Evolutionary conservation across 1,284 basidiomycete genomes (phyloP).

Genomic region (Ustilago sp.): DNA sequence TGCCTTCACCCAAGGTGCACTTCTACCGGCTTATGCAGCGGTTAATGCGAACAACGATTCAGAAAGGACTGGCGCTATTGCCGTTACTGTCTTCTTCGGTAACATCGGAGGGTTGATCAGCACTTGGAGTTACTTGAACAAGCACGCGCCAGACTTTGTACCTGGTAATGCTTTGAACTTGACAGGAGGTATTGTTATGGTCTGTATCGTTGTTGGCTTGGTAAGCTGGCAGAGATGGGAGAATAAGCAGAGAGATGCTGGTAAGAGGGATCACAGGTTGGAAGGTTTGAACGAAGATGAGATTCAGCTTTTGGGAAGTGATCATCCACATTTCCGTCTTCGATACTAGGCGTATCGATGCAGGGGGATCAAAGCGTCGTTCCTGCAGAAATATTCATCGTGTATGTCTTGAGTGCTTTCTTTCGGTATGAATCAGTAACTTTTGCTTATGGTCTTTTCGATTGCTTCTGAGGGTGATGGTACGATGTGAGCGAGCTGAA

Average conservation of each 20-base stretch:
- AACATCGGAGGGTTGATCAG: slow-evolving; percentile 66
- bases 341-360: slow-evolving; percentile 18
- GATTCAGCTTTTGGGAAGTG: slow-evolving; percentile 38
- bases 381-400: neutral
- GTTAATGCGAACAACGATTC: slow-evolving; percentile 67
- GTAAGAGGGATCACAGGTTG: slow-evolving; percentile 27
- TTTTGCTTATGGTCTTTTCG: neutral
- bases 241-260: slow-evolving; percentile 37
- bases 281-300: slow-evolving; percentile 32
- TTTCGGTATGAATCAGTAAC: neutral
- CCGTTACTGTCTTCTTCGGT: slow-evolving; percentile 61
- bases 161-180: slow-evolving; percentile 54
- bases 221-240: slow-evolving; percentile 44
- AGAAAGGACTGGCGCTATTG: slow-evolving; percentile 61
- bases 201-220: slow-evolving; percentile 19
- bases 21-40: slow-evolving; percentile 52
- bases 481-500: neutral
- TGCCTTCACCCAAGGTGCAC: slow-evolving; percentile 64
- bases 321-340: slow-evolving; percentile 47
- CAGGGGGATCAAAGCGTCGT: neutral
- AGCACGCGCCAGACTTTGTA: slow-evolving; percentile 45
- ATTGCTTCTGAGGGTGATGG: neutral
- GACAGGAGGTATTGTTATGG: slow-evolving; percentile 31
- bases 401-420: neutral
- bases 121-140: slow-evolving; percentile 61